Conservation (phyloP, 2,329 filamentous ascomycete species). For the Pseudogymnoascus sp. region DNA sequence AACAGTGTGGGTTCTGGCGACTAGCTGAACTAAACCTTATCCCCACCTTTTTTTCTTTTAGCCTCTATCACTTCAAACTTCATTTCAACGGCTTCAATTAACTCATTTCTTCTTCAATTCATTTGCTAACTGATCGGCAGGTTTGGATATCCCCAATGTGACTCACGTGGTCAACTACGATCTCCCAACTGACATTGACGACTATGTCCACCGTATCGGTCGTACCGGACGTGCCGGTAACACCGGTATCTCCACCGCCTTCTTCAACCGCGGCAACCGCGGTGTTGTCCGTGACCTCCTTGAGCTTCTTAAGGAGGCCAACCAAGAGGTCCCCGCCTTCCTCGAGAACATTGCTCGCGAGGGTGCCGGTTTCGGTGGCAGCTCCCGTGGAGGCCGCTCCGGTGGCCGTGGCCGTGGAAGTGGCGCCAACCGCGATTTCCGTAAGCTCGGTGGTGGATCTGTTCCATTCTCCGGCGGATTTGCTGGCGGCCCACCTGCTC, state of each 20-base stretch:
- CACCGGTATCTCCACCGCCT: conserved; percentile 94
- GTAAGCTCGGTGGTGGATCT: conserved; percentile 55
- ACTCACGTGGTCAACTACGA: conserved; percentile 99
- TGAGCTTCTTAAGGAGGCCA: conserved; percentile 97
- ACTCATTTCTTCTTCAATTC: not conserved
- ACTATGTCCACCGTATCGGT: conserved; percentile 98
- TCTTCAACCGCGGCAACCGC: conserved; percentile 99
- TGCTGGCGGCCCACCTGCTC: conserved; percentile 21
- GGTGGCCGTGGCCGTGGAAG: conserved; percentile 66
- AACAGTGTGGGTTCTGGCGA: no score
- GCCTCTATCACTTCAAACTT: conserved; percentile 5
- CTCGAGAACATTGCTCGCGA: conserved; percentile 96
- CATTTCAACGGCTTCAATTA: conserved; percentile 6
- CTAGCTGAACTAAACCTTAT: no score
- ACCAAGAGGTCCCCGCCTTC: conserved; percentile 92
- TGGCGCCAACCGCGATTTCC: conserved; percentile 76
- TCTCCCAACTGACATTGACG: conserved; percentile 95
- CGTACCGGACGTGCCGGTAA: conserved; percentile 99
- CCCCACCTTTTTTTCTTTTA: not conserved
- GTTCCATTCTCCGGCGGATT: conserved; percentile 35
- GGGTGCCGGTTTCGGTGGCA: conserved; percentile 70
- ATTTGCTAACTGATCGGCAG: no score
- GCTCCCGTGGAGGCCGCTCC: conserved; percentile 54
- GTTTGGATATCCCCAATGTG: conserved; percentile 81
- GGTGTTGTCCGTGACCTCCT: conserved; percentile 94